These are phyloP conservation scores for Mycena maculata DNA, from an alignment of 768 basidiomycete species.

Conservation along the genomic window DNA sequence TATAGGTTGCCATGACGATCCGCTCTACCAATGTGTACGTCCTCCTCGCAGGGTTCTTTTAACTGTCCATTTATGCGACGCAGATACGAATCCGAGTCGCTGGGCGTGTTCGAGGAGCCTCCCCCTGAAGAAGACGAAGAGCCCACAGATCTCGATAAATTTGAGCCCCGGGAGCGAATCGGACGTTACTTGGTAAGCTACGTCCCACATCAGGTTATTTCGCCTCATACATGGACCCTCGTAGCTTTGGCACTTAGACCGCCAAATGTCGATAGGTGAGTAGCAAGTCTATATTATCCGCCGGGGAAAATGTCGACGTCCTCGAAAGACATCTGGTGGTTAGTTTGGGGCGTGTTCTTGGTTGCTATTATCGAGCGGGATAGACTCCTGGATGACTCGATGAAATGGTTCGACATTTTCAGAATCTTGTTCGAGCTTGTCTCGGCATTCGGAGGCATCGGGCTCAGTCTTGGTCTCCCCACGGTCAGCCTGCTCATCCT, in stretches of 20 bases:
- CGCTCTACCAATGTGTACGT: conserved; percentile 73
- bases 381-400: conserved; percentile 63
- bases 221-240: conserved; percentile 43
- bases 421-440: conserved; percentile 71
- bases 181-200: conserved; percentile 49
- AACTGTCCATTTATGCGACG: background rate
- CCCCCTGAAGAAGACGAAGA: conserved; percentile 64
- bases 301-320: background rate
- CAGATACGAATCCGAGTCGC: conserved; percentile 77
- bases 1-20: conserved; percentile 68
- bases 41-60: background rate
- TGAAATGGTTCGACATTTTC: conserved; percentile 74
- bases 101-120: conserved; percentile 72
- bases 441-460: conserved; percentile 77
- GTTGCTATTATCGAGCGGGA: conserved; percentile 78
- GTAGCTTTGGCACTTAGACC: conserved; percentile 67
- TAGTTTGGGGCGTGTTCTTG: conserved; percentile 77
- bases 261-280: conserved; percentile 69
- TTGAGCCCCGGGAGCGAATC: conserved; percentile 55
- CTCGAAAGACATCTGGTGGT: conserved; percentile 80
- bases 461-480: conserved; percentile 72
- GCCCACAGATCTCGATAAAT: conserved; percentile 52
- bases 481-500: conserved; percentile 45
- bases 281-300: conserved; percentile 29
- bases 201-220: background rate